Percentiles rank a stretch among this genome's conserved stretches.
phyloP scores from a whole-genome alignment of 345 rosid species.

The Leavenworthia alabamica region DNA sequence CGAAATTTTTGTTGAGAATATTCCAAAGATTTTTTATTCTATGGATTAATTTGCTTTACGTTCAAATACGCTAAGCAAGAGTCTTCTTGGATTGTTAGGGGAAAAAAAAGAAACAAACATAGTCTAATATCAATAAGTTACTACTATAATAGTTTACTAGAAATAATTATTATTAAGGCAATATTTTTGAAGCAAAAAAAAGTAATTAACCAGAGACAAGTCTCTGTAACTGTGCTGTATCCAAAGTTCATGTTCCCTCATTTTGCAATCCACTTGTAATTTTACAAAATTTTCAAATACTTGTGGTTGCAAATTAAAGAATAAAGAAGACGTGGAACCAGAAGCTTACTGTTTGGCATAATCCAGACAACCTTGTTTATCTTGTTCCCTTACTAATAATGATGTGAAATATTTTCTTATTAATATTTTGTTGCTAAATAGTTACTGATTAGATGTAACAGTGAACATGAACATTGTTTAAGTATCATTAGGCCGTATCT shows the following conservation, averaged over 20 bases:
- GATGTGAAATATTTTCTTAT: background rate
- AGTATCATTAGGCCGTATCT: conserved; percentile 23
- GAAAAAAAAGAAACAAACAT: background rate
- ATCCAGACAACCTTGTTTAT: conserved; percentile 26
- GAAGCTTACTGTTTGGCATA: conserved; percentile 19
- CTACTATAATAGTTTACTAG: background rate
- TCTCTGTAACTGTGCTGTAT: conserved; percentile 1
- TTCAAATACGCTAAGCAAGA: background rate
- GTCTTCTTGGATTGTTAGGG: background rate
- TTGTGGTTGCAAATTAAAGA: background rate
- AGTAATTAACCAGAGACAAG: background rate
- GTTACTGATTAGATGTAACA: conserved; percentile 6
- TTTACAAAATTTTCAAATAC: background rate
- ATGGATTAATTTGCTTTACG: background rate
- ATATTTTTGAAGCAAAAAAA: background rate
- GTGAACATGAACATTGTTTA: conserved; percentile 18
- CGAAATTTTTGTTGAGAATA: background rate
- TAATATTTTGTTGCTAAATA: background rate
- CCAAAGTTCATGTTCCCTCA: conserved; percentile 25
- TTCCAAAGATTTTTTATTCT: background rate
- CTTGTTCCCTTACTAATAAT: conserved; percentile 17
- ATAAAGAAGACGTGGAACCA: background rate
- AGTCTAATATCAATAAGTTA: background rate
- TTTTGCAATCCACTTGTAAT: conserved; percentile 1
- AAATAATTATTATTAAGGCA: background rate